Conservation (phyloP, 2,329 filamentous ascomycete species). For the Chrysosporium keratinophilum region DNA sequence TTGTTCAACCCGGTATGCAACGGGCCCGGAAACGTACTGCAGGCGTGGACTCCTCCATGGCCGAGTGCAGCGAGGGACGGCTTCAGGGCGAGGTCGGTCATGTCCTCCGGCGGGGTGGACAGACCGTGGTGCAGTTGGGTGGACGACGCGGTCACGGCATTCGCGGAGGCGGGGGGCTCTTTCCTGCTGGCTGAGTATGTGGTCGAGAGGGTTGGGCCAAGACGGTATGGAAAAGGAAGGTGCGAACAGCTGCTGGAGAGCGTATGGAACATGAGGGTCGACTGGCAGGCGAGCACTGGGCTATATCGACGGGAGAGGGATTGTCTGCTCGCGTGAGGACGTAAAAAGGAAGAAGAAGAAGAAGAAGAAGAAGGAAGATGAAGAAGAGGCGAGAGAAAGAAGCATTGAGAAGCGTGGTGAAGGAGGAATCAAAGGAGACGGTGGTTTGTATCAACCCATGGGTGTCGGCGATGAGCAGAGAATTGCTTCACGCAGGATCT, state of each 20-base stretch:
- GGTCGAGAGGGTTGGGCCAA: slow-evolving; percentile 19
- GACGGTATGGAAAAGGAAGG: slow-evolving; percentile 5
- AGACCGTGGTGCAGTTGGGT: slow-evolving; percentile 24
- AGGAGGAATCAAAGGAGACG: slow-evolving; percentile 24
- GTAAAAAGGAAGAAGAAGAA: slow-evolving; percentile 33
- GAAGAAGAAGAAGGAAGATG: slow-evolving; percentile 29
- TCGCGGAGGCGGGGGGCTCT: neutral
- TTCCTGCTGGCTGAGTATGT: slow-evolving; percentile 48
- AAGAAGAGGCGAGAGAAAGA: slow-evolving; percentile 25
- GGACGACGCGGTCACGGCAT: slow-evolving; percentile 3
- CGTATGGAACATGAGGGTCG: neutral
- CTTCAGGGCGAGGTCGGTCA: slow-evolving; percentile 34
- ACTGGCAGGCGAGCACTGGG: neutral
- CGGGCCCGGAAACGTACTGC: slow-evolving; percentile 13
- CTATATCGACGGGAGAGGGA: neutral
- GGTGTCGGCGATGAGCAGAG: too few species aligned
- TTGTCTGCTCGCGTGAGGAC: slow-evolving; percentile 20
- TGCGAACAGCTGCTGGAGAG: neutral
- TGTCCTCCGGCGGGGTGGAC: slow-evolving; percentile 34
- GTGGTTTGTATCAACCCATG: slow-evolving; percentile 12
- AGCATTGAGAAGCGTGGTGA: slow-evolving; percentile 19
- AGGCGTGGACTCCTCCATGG: slow-evolving; percentile 24
- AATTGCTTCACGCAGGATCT: too few species aligned
- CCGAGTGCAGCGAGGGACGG: slow-evolving; percentile 21
- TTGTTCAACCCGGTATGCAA: slow-evolving; percentile 13